Evolutionary conservation across 129 eudicot species (phyloP).

Genomic region (sunflower (Helianthus annuus)): HanXRQr2.0-SUNRISE NC_035449.2:98621485-98621984

Average conservation of each 20-base stretch:
- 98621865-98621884: conserved; percentile 94
- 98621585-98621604: not conserved
- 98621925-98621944: conserved; percentile 73
- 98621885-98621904: conserved; percentile 90
- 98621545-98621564: too few relatives aligned
- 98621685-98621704: conserved; percentile 9
- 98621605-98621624: not conserved
- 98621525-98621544: too few relatives aligned
- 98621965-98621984: conserved; percentile 86
- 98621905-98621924: conserved; percentile 96
- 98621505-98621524: not conserved
- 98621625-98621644: conserved; percentile 2
- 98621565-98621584: not conserved
- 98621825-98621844: conserved; percentile 90
- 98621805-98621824: conserved; percentile 77
- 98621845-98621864: conserved; percentile 88
- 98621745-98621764: conserved; percentile 21
- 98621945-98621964: conserved; percentile 84
- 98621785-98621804: conserved; percentile 46
- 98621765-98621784: conserved; percentile 18
- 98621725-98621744: conserved; percentile 20
- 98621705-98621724: conserved; percentile 21
- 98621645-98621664: not conserved
- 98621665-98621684: not conserved
- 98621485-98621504: too few relatives aligned